A percentile compares a stretch with the other conserved stretches of the same genome.
These are phyloP conservation scores for Raddia guianensis DNA, from an alignment of 176 grass and related monocot species.

Conservation along the genomic window DNA sequence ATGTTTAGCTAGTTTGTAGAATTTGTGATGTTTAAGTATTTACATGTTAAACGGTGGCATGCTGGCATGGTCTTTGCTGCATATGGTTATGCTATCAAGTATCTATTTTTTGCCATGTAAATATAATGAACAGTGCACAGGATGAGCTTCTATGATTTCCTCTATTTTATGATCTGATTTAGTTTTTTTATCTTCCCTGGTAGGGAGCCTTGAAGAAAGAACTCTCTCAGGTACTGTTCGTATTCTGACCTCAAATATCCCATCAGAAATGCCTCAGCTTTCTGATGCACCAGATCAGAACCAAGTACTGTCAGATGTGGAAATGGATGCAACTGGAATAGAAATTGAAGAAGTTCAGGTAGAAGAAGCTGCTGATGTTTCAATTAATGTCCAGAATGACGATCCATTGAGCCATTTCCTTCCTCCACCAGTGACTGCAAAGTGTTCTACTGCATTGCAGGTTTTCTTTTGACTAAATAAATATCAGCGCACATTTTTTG, in stretches of 20 bases:
- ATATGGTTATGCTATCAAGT: not conserved
- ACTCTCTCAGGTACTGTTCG: slow-evolving; percentile 54
- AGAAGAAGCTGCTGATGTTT: slow-evolving; percentile 63
- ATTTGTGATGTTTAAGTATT: not conserved
- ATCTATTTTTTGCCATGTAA: too few species aligned
- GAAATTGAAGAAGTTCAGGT: slow-evolving; percentile 54
- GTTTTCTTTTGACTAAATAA: slow-evolving; percentile 44
- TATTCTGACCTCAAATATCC: slow-evolving; percentile 52
- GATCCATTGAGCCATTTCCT: slow-evolving; percentile 69
- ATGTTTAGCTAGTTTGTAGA: not conserved
- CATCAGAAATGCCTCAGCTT: slow-evolving; percentile 51
- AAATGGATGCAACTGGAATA: slow-evolving; percentile 48
- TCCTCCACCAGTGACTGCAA: slow-evolving; percentile 53
- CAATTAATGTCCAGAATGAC: slow-evolving; percentile 50
- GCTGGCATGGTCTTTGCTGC: not conserved
- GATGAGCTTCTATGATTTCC: not conserved
- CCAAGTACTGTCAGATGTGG: slow-evolving; percentile 46
- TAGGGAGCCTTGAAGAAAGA: slow-evolving; percentile 64
- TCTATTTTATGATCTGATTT: slow-evolving; percentile 16
- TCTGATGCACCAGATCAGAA: slow-evolving; percentile 54
- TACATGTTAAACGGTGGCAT: not conserved
- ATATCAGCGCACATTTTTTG: not conserved
- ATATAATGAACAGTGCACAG: too few species aligned
- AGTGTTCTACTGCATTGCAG: slow-evolving; percentile 78
- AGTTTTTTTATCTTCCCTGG: not conserved